A percentile compares a stretch with the other conserved stretches of the same genome.
Conservation (phyloP, 192 early-diverging fungal species). For the Rhizophagus prolifer region DNA sequence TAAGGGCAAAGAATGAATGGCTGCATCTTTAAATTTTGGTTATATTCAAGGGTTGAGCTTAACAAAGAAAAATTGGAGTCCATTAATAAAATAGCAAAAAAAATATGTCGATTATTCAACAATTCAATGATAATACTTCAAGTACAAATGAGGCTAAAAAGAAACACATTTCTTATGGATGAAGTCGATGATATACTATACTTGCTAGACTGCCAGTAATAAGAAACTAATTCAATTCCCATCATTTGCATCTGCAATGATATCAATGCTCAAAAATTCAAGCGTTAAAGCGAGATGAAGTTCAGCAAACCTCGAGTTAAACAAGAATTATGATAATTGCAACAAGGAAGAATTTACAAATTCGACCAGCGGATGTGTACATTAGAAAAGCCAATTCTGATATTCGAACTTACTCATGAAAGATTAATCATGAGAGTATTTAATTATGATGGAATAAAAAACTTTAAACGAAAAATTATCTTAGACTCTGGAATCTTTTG, state of each 20-base stretch:
- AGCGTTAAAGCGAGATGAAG: constrained; percentile 73
- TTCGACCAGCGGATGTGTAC: constrained; percentile 61
- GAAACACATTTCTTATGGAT: no score
- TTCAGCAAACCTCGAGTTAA: constrained; percentile 77
- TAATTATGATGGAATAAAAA: constrained; percentile 82
- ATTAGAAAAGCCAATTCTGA: constrained; percentile 89
- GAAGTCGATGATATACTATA: no score
- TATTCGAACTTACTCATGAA: constrained; percentile 91
- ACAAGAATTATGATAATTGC: constrained; percentile 75
- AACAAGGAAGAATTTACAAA: constrained; percentile 69
- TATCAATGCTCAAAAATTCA: no score
- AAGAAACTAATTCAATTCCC: constrained; percentile 96
- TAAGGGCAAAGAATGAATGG: no score
- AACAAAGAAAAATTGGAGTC: no score
- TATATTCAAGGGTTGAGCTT: no score
- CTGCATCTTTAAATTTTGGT: no score
- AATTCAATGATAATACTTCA: no score
- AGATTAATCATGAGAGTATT: constrained; percentile 71
- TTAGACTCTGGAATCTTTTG: constrained; percentile 43
- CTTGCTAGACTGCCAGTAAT: no score
- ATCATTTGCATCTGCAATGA: constrained; percentile 99
- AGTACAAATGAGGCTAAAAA: no score
- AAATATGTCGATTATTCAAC: no score
- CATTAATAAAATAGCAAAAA: no score
- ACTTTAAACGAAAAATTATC: constrained; percentile 37